Percentiles rank a stretch among this genome's conserved stretches.
Evolutionary conservation across 345 rosid species (phyloP).

Genomic region (Salix brachista): DNA sequence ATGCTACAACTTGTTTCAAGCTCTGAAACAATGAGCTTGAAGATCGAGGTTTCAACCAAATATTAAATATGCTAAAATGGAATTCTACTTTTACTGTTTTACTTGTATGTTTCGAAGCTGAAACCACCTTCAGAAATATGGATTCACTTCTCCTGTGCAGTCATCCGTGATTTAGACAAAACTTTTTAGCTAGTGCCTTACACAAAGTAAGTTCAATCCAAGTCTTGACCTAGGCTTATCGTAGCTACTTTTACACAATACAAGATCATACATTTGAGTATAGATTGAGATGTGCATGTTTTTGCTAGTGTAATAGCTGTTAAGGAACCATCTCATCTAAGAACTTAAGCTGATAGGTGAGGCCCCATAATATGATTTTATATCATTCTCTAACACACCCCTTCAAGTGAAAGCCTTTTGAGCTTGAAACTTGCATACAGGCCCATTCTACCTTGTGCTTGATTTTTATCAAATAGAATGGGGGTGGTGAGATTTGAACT

Average conservation of each 20-base stretch:
- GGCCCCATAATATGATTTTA: no score
- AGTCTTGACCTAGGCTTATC: not conserved
- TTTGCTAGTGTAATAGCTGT: not conserved
- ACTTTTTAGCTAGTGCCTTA: not conserved
- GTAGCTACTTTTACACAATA: not conserved
- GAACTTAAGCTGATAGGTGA: no score
- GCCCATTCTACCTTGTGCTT: no score
- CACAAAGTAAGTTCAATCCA: not conserved
- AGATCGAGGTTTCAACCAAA: not conserved
- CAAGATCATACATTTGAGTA: not conserved
- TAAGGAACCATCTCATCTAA: no score
- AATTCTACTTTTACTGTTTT: not conserved
- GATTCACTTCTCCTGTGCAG: not conserved
- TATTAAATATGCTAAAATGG: not conserved
- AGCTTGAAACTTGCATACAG: no score
- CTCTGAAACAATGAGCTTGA: not conserved
- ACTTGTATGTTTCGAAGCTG: not conserved
- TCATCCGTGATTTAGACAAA: not conserved
- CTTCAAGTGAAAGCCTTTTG: no score
- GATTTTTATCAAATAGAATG: no score
- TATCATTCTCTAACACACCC: no score
- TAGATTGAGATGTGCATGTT: not conserved
- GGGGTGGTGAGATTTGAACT: no score
- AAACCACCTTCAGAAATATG: not conserved
- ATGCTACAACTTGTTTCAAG: not conserved